Conservation (phyloP, 73 alveolate genomes). For the Paramecium caudatum region DNA sequence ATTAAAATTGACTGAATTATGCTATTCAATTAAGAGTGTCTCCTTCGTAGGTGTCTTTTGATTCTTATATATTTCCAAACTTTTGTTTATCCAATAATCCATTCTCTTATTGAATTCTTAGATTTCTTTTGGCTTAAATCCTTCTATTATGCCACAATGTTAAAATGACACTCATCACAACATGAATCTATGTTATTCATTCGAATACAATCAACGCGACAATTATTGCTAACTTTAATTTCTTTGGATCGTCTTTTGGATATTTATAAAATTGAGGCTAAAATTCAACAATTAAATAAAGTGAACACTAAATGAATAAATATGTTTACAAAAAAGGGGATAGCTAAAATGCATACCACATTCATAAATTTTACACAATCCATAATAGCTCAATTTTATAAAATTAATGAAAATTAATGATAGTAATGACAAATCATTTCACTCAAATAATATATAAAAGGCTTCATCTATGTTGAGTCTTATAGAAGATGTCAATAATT, state of each 20-base stretch:
- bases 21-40: no score
- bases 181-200: not conserved
- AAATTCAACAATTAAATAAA: slow-evolving; percentile 11
- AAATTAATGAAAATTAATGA: slow-evolving; percentile 37
- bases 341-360: slow-evolving; percentile 1
- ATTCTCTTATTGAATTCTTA: no score
- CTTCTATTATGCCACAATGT: slow-evolving; percentile 34
- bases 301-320: not conserved
- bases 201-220: not conserved
- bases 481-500: slow-evolving; percentile 14
- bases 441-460: not conserved
- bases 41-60: no score
- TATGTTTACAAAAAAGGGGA: slow-evolving; percentile 3
- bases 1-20: slow-evolving; percentile 21
- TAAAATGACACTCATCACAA: not conserved
- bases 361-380: slow-evolving; percentile 44
- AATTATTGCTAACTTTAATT: not conserved
- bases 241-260: not conserved
- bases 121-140: not conserved
- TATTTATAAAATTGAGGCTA: slow-evolving; percentile 18
- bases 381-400: no score
- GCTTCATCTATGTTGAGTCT: not conserved
- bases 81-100: no score
- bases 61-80: no score
- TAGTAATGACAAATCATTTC: slow-evolving; percentile 35